Evolutionary conservation across 129 eudicot genomes (phyloP), one percentile per base, ranked within the genome.

Genomic region (Kitagawia praeruptora): DNA sequence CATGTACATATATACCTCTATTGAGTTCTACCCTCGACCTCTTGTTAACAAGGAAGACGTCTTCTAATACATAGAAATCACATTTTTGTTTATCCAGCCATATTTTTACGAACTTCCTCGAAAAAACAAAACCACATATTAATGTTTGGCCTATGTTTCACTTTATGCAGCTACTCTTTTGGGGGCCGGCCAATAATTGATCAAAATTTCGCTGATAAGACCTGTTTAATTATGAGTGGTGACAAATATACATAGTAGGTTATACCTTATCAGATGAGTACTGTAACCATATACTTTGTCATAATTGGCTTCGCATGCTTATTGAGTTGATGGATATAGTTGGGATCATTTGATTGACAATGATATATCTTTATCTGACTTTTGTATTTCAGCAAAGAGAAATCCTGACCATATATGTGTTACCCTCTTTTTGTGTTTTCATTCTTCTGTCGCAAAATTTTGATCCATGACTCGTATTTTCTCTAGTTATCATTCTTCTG

Each of bases 221-320:
- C 76, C 76, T 73, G 12, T 16, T 38, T 70, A 41, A 72, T 4
- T 6, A 42, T 41, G 76, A 73, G 76, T 42, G 76, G 76, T 73
- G 76, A 73, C 66, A 56, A 56, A 58, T 10, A 58, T 51, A 5
- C 25, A 38, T 41, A 73, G 21, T 10, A 44, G 53, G 34, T 40
- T 42, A 31, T 31, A 39, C 46, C 45, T 19, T 73, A 41, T 13
- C 77, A 31, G 47, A 73, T 73, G 54, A 44, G 67, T 58, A 58
- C 67, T 58, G 67, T 58, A 58, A 58, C 67, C 67, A 58, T 58
- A n/a, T 58, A 58, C 34, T 58, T 58, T 58, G 34, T 58, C 34
- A n/a, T 15, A 58, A n/a, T 8, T 58, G 34, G 67, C 67, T 58
- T 58, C 34, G 25, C 34, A 58, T 58, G 67, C 34, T 58, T 38